Conservation (phyloP, 2,329 filamentous ascomycete genomes). For the Diaporthe sp. region DNA sequence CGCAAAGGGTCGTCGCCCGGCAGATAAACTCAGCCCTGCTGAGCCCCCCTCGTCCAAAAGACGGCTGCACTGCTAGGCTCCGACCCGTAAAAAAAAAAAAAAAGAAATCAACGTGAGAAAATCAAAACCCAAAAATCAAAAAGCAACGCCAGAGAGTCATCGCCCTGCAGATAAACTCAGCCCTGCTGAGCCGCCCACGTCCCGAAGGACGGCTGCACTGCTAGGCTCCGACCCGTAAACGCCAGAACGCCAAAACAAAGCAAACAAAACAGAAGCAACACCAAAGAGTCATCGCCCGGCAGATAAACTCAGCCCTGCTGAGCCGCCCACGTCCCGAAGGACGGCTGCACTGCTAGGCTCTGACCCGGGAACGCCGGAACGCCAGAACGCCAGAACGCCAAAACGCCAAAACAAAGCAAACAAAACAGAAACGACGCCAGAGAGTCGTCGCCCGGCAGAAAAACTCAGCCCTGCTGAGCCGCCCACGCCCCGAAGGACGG, state of each 20-base stretch:
- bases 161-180: background rate
- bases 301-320: background rate
- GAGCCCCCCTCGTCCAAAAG: too few relatives aligned
- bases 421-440: too few relatives aligned
- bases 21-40: background rate
- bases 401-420: too few relatives aligned
- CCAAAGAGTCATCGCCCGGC: background rate
- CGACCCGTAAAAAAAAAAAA: too few relatives aligned
- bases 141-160: too few relatives aligned
- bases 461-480: slow-evolving; percentile 1
- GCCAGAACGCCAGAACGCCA: too few relatives aligned
- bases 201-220: background rate
- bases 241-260: too few relatives aligned
- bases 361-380: too few relatives aligned
- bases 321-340: background rate
- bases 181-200: background rate
- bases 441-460: background rate
- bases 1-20: background rate
- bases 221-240: background rate
- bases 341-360: background rate
- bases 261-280: too few relatives aligned
- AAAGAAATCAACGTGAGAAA: too few relatives aligned
- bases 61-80: too few relatives aligned
- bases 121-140: too few relatives aligned
- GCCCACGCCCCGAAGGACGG: background rate